Percentiles rank a stretch among this genome's conserved stretches.
phyloP scores from a whole-genome alignment of 345 rosid species.

The Salix brachista region DNA sequence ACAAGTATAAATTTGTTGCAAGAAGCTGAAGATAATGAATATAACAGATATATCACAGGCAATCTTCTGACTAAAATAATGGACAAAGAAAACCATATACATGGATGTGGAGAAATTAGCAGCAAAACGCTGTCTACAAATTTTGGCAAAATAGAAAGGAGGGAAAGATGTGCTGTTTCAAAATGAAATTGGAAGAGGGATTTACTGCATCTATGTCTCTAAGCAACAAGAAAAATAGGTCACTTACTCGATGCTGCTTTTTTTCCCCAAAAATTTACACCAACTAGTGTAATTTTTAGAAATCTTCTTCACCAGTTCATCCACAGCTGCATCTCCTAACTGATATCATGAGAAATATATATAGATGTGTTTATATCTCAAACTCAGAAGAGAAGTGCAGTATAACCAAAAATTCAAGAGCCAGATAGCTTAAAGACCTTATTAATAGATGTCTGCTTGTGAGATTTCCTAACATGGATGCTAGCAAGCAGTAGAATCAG shows the following conservation, averaged over 20 bases:
- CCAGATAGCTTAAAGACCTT: constrained; percentile 45
- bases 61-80: neutral
- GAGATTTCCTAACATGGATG: constrained; percentile 50
- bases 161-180: neutral
- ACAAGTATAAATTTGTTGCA: constrained; percentile 18
- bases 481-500: constrained; percentile 81
- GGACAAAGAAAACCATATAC: neutral
- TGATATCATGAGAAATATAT: constrained; percentile 27
- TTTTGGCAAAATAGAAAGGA: neutral
- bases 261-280: constrained; percentile 83
- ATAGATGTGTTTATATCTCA: constrained; percentile 1
- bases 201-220: neutral
- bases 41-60: neutral
- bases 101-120: constrained; percentile 1
- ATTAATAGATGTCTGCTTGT: constrained; percentile 41
- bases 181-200: neutral
- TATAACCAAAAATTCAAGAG: constrained; percentile 5
- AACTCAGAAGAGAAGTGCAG: constrained; percentile 7
- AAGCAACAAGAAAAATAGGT: constrained; percentile 1
- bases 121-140: neutral
- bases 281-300: constrained; percentile 86
- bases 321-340: constrained; percentile 69
- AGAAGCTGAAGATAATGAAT: constrained; percentile 10
- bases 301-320: constrained; percentile 75
- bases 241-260: constrained; percentile 64